Base-by-base conservation (phyloP, 2,329 filamentous ascomycete species). In the Penicillium sp. region DNA sequence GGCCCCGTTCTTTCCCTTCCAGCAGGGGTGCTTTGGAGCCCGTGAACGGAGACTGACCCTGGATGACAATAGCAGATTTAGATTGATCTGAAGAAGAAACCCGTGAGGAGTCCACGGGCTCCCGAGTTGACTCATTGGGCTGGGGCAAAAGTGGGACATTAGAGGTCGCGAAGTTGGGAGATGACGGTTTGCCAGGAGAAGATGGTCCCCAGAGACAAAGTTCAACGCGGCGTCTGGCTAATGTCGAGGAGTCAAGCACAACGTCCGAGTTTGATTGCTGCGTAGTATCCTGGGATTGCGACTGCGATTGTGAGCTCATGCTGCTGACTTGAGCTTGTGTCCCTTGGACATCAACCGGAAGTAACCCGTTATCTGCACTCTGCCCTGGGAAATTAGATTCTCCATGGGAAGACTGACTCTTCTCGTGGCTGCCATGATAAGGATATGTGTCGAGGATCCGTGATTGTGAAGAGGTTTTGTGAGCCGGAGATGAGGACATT, bases 401-500 rank as follows among this genome's bases (percentile, higher is more conserved):
- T 17, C 50, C 44, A 31, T 55, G 47, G 16, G 52, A 57, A 18
- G 42, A 33, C 14, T 36, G 29, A n/a, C 23, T 37, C 25, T 48
- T 47, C 8, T 45, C 36, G 17, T 49, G 41, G 34, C 36, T 49
- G 15, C 50, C 56, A 38, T 54, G 47, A 25, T 49, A 59, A 7
- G 47, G 50, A 39, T 63, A 61, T 4, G 63, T 66, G 33, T 64
- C 62, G 17, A 56, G 36, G 20, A 67, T 54, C 19, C 57, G 54
- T 13, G 62, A 62, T 34, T 64, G 58, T 13, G 63, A 65, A 1
- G 62, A 67, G 6, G 46, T 55, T 36, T 61, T 61, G 20, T 47
- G 47, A 17, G 38, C 47, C 13, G 50, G 45, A 20, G 56, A 54
- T 5, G 56, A 59, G 27, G 36, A 38, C 8, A 46, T 47, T 9